A percentile compares a stretch with the other conserved stretches of the same genome.
These are phyloP conservation scores for Phytophthora crassamura DNA, from an alignment of 352 stramenopile genomes.

Conservation along the genomic window DNA sequence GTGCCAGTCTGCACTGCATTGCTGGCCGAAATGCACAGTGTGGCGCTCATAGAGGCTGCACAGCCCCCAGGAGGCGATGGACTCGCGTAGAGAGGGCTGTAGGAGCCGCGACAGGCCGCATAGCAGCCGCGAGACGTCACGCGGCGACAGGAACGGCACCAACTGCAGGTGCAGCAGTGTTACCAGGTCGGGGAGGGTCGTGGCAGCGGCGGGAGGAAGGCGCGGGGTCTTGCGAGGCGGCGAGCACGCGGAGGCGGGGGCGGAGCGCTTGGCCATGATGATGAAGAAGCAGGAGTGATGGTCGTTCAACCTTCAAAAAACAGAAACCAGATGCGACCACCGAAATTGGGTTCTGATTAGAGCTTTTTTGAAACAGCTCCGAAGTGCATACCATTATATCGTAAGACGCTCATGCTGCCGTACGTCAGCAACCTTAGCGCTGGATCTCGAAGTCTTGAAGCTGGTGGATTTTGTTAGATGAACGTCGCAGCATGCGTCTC, in stretches of 20 bases:
- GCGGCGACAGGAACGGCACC: slow-evolving; percentile 31
- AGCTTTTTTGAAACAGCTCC: too few relatives aligned
- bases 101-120: slow-evolving; percentile 9
- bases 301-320: too few relatives aligned
- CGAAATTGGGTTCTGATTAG: too few relatives aligned
- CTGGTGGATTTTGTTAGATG: too few relatives aligned
- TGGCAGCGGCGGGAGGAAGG: neutral
- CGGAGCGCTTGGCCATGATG: too few relatives aligned
- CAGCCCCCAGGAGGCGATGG: slow-evolving; percentile 22
- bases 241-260: neutral
- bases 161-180: slow-evolving; percentile 34
- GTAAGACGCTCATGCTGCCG: too few relatives aligned
- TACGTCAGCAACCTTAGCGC: too few relatives aligned
- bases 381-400: too few relatives aligned
- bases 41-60: slow-evolving; percentile 17
- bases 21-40: slow-evolving; percentile 26
- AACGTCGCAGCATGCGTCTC: too few relatives aligned
- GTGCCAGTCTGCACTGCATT: slow-evolving; percentile 37
- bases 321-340: too few relatives aligned
- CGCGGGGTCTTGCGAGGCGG: slow-evolving; percentile 15
- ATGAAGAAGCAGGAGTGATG: too few relatives aligned
- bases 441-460: too few relatives aligned
- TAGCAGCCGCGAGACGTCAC: slow-evolving; percentile 29
- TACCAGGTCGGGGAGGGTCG: slow-evolving; percentile 25
- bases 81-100: slow-evolving; percentile 12